Evolutionary conservation across 1,284 basidiomycete genomes (phyloP).

Genomic region (Puccinia polysora): DNA sequence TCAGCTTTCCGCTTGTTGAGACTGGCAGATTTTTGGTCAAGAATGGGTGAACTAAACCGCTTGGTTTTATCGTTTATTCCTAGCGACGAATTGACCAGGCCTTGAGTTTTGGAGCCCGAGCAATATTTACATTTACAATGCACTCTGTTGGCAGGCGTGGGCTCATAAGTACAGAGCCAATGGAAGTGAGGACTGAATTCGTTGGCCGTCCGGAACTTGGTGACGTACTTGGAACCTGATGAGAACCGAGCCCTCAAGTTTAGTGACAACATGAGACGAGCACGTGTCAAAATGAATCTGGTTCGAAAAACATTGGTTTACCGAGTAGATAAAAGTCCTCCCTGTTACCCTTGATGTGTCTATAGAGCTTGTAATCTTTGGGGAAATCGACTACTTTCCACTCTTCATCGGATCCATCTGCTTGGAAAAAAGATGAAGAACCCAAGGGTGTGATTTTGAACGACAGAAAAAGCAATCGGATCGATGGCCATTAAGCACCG

Average conservation of each 20-base stretch:
- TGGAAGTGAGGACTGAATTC: constrained; percentile 74
- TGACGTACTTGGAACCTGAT: constrained; percentile 56
- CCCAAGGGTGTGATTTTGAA: background rate
- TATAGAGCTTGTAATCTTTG: constrained; percentile 31
- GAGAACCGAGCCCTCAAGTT: too few species aligned
- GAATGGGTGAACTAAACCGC: constrained; percentile 30
- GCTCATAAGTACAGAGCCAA: constrained; percentile 64
- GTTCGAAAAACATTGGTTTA: too few species aligned
- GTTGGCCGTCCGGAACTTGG: constrained; percentile 67
- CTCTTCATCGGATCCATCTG: constrained; percentile 35
- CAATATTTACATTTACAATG: constrained; percentile 76
- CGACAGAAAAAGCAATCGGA: background rate
- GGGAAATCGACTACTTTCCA: constrained; percentile 36
- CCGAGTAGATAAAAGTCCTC: constrained; percentile 36
- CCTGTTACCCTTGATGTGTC: constrained; percentile 37
- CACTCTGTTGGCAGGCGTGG: constrained; percentile 54
- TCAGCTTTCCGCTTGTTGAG: constrained; percentile 41
- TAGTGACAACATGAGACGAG: too few species aligned
- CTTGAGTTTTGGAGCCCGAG: constrained; percentile 61
- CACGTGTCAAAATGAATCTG: too few species aligned
- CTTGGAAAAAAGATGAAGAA: background rate
- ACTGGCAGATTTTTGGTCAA: constrained; percentile 19
- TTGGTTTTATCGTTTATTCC: constrained; percentile 55
- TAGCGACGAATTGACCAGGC: constrained; percentile 63
- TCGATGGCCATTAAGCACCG: too few species aligned